Base-by-base conservation (phyloP, 495 filamentous ascomycete genomes). In the Astrocystis sublimbata region DNA sequence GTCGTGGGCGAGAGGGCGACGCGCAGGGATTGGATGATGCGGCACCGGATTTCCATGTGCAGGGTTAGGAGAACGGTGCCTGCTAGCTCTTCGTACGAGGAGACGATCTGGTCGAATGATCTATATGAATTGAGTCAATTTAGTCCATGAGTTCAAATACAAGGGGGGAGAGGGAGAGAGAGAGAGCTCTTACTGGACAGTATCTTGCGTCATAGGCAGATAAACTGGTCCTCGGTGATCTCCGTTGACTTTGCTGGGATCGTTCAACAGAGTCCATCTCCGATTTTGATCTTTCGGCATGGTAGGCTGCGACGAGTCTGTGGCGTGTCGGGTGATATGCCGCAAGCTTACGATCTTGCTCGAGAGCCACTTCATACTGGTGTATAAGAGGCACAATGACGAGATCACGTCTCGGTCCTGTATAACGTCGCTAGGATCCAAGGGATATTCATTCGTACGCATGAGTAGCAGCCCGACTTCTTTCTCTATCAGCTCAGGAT, bases 361-460 rank as follows among this genome's bases (percentile, higher is more conserved):
- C 57, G 89, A 87, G 24, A 98, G 87, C 94, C 94, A 98, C 83
- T 94, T 90, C 93, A 97, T 96, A 81, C 93, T 97, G 61, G 90
- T 96, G 71, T 94, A 92, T 21, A 99, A 81, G 47, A 97, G 84
- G 63, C 92, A 97, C 35, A 98, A 76, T 10, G 90, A 85, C 49
- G 87, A 82, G 31, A 97, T 88, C 2, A 87, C 88, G 68, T 97
- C 94, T 19, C 89, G 85, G 67, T 99, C 96, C 3, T 87, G 86
- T 66, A 99, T 92, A 40, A 99, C 86, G 68, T 96, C 92, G 66
- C 85, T 86, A 2, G 87, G 79, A 42, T 89, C 86, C 26, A 96
- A 74, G 24, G 84, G 81, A 35, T 79, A 77, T 41, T 86, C 83
- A 43, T 85, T 86, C 17, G 89, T 88, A 56, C 80, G 81, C 36